A percentile compares a stretch with the other conserved stretches of the same genome.
Conservation (phyloP, 1,284 basidiomycete genomes). For the Leccinum subrobustum region DNA sequence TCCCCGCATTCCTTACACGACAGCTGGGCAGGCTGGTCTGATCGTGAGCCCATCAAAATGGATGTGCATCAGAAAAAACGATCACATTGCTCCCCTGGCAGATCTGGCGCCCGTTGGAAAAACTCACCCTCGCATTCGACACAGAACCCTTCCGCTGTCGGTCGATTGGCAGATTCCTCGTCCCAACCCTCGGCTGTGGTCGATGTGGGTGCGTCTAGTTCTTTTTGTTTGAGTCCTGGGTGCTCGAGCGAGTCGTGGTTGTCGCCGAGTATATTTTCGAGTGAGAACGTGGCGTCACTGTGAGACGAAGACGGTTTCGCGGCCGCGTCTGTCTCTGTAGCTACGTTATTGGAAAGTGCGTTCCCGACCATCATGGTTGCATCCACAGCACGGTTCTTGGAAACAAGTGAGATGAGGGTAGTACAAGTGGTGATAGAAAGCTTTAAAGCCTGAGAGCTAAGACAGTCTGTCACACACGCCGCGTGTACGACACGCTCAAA, state of each 20-base stretch:
- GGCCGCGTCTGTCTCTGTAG: slow-evolving; percentile 4
- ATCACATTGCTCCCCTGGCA: not conserved
- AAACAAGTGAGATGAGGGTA: not conserved
- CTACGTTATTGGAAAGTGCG: slow-evolving; percentile 16
- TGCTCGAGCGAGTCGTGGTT: slow-evolving; percentile 61
- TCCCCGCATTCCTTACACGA: slow-evolving; percentile 69
- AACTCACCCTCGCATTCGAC: slow-evolving; percentile 78
- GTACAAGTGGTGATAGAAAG: slow-evolving; percentile 7
- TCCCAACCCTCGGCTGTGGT: slow-evolving; percentile 55
- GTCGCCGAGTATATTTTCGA: slow-evolving; percentile 63
- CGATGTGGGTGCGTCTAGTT: slow-evolving; percentile 16
- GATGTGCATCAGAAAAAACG: not conserved
- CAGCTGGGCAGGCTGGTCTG: slow-evolving; percentile 79
- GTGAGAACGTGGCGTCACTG: slow-evolving; percentile 43
- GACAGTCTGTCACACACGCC: slow-evolving; percentile 21
- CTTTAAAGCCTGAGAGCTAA: slow-evolving; percentile 5
- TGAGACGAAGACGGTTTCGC: slow-evolving; percentile 3
- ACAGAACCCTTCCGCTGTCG: slow-evolving; percentile 64
- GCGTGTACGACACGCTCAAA: slow-evolving; percentile 24
- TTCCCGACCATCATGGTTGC: slow-evolving; percentile 23
- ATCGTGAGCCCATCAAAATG: not conserved
- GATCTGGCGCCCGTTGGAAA: not conserved
- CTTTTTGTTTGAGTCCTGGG: slow-evolving; percentile 39
- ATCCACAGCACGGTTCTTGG: slow-evolving; percentile 7
- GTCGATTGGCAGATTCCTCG: slow-evolving; percentile 52